phyloP scores from a whole-genome alignment of 1,139 yeast genomes.

The Nematodospora anomalae region DNA sequence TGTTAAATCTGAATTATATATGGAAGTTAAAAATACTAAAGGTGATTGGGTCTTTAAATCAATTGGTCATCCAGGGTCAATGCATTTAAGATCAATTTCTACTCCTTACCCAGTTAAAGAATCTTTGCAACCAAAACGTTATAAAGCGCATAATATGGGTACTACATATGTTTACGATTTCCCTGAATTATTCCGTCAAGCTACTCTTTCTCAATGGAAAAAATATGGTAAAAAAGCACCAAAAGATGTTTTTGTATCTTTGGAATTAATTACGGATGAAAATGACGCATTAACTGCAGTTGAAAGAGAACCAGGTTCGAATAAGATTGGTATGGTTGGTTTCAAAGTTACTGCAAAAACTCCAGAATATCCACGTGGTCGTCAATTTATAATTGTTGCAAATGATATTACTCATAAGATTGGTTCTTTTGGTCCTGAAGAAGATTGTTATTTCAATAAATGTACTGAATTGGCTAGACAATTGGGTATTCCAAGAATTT shows the following conservation, averaged over 20 bases:
- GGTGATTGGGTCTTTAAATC: constrained; percentile 98
- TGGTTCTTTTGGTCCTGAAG: constrained; percentile 98
- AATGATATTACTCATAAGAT: constrained; percentile 96
- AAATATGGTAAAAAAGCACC: constrained; percentile 64
- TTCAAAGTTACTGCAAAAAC: constrained; percentile 89
- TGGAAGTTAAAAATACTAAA: constrained; percentile 86
- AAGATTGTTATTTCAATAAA: constrained; percentile 85
- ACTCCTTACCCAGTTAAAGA: constrained; percentile 98
- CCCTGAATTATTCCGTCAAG: constrained; percentile 98
- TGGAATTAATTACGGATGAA: constrained; percentile 81
- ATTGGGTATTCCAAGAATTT: constrained; percentile 91
- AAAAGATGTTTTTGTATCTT: constrained; percentile 73
- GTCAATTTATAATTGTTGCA: constrained; percentile 88
- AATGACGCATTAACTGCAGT: constrained; percentile 84
- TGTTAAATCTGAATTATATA: constrained; percentile 90
- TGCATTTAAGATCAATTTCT: constrained; percentile 94
- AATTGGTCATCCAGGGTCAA: constrained; percentile 88
- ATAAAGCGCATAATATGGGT: constrained; percentile 97
- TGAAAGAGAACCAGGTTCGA: constrained; percentile 93
- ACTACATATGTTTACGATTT: constrained; percentile 97
- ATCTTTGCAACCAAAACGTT: constrained; percentile 97
- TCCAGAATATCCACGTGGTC: constrained; percentile 96
- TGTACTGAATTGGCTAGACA: constrained; percentile 90
- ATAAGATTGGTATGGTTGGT: constrained; percentile 96
- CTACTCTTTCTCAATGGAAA: constrained; percentile 83